Percentiles rank a stretch among this genome's conserved stretches.
These are phyloP conservation scores for Coemansia sp. DNA, from an alignment of 192 early-diverging fungal species.

Conservation along the genomic window DNA sequence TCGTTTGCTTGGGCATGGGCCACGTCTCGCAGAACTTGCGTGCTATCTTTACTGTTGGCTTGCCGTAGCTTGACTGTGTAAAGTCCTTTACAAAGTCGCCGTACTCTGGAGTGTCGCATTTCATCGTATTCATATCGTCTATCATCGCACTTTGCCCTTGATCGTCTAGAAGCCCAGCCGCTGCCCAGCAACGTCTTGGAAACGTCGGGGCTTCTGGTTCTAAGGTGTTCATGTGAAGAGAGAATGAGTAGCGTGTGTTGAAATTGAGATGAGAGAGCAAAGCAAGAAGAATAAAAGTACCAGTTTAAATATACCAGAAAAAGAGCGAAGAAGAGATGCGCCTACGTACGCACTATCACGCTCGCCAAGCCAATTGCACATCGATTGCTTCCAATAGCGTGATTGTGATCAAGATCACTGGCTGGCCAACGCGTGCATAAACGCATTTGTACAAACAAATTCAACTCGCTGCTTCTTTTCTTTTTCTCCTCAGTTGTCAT, in stretches of 20 bases:
- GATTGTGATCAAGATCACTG: not conserved
- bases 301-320: too few relatives aligned
- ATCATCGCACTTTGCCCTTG: conserved; percentile 16
- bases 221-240: not conserved
- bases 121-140: conserved; percentile 27
- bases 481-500: conserved; percentile 5
- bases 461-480: not conserved
- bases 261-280: not conserved
- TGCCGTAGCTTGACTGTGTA: not conserved
- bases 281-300: too few relatives aligned
- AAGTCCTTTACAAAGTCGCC: conserved; percentile 41
- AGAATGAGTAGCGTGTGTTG: not conserved
- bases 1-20: conserved; percentile 16
- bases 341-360: too few relatives aligned
- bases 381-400: not conserved
- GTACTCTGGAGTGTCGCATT: conserved; percentile 44
- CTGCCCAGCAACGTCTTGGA: not conserved
- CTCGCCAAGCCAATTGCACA: too few relatives aligned
- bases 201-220: not conserved
- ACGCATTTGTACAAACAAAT: not conserved
- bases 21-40: conserved; percentile 37
- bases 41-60: conserved; percentile 28
- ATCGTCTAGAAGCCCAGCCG: not conserved
- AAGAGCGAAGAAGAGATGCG: too few relatives aligned
- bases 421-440: not conserved